phyloP scores from a whole-genome alignment of 768 basidiomycete species.

The Lyophyllum semitale region DNA sequence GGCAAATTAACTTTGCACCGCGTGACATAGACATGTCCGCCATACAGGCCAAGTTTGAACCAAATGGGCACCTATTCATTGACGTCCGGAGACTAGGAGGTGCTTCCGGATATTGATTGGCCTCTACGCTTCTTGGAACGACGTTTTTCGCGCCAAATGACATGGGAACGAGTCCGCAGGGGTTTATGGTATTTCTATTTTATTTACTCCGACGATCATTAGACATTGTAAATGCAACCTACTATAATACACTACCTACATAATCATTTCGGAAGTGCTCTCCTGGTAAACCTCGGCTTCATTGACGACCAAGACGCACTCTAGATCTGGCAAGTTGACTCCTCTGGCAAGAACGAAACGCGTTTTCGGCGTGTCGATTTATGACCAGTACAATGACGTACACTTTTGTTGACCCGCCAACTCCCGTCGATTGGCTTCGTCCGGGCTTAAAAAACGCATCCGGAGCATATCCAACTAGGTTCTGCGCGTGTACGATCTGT shows the following conservation, averaged over 20 bases:
- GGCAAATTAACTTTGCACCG: constrained; percentile 57
- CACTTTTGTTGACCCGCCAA: background rate
- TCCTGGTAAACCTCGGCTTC: no score
- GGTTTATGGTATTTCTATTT: background rate
- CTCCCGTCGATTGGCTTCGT: background rate
- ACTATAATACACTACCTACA: background rate
- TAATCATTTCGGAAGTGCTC: background rate
- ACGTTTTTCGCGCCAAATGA: background rate
- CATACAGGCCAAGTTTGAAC: constrained; percentile 51
- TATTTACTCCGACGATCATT: background rate
- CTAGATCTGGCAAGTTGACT: background rate
- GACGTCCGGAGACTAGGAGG: constrained; percentile 36
- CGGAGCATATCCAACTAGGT: no score
- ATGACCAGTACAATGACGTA: no score
- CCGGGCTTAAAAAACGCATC: background rate
- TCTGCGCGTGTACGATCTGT: no score
- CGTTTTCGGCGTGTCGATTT: background rate
- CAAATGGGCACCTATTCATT: constrained; percentile 47
- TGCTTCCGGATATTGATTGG: background rate
- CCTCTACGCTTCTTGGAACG: background rate
- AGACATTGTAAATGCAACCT: background rate
- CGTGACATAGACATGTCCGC: constrained; percentile 56
- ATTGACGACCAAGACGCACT: no score
- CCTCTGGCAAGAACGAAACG: background rate
- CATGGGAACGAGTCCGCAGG: background rate